Evolutionary conservation across 495 filamentous ascomycete species (phyloP).

Genomic region (Penicillium maclennaniae): DNA sequence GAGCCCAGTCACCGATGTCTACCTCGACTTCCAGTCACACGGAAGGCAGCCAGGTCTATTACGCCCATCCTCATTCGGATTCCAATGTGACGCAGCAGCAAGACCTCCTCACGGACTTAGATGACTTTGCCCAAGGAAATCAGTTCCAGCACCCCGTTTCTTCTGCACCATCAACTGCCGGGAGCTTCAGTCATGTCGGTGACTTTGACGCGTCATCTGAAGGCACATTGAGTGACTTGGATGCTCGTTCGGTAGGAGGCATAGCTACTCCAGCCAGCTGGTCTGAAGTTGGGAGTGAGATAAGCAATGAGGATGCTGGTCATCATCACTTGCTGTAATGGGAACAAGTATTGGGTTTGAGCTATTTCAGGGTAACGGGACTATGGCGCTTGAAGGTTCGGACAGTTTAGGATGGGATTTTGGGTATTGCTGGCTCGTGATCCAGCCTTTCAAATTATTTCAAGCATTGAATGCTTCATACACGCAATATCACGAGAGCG

Average conservation of each 20-base stretch:
- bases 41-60: slow-evolving; percentile 27
- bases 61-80: slow-evolving; percentile 32
- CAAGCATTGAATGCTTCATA: background rate
- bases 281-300: slow-evolving; percentile 73
- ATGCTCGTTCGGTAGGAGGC: slow-evolving; percentile 39
- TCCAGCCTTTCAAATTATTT: background rate
- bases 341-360: background rate
- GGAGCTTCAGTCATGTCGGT: slow-evolving; percentile 36
- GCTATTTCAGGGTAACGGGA: background rate
- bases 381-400: slow-evolving; percentile 6
- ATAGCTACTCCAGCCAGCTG: slow-evolving; percentile 66
- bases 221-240: slow-evolving; percentile 66
- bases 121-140: slow-evolving; percentile 8
- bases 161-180: slow-evolving; percentile 33
- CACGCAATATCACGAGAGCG: background rate
- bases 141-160: slow-evolving; percentile 27
- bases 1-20: slow-evolving; percentile 14
- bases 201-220: slow-evolving; percentile 35
- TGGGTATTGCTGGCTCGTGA: background rate
- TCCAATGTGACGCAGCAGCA: slow-evolving; percentile 28
- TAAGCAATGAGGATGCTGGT: slow-evolving; percentile 51
- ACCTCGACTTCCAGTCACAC: slow-evolving; percentile 31
- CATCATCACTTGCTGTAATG: slow-evolving; percentile 26
- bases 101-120: slow-evolving; percentile 12
- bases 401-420: background rate